Evolutionary conservation across 2,329 filamentous ascomycete genomes (phyloP).

Genomic region (Lachnellula occidentalis): DNA sequence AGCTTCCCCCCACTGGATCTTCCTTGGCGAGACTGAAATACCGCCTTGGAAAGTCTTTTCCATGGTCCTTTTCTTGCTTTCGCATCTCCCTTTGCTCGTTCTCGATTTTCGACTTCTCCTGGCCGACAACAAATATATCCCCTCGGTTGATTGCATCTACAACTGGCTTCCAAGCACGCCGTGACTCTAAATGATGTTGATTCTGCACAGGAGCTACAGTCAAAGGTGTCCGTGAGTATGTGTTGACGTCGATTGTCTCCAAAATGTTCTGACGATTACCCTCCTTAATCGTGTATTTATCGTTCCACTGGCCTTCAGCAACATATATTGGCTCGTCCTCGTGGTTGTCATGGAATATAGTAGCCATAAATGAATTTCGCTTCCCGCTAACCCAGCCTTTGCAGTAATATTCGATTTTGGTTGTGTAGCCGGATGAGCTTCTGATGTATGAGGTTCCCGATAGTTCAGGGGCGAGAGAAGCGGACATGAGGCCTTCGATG

Average conservation of each 20-base stretch:
- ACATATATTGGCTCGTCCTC: slow-evolving; percentile 72
- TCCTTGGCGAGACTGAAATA: slow-evolving; percentile 64
- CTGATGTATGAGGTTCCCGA: slow-evolving; percentile 78
- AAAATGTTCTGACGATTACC: slow-evolving; percentile 48
- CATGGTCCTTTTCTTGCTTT: slow-evolving; percentile 66
- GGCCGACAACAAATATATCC: slow-evolving; percentile 73
- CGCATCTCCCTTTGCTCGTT: slow-evolving; percentile 77
- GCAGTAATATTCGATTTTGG: slow-evolving; percentile 85
- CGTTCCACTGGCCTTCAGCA: slow-evolving; percentile 86
- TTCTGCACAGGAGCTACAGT: slow-evolving; percentile 64
- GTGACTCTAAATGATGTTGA: slow-evolving; percentile 82
- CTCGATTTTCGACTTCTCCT: slow-evolving; percentile 84
- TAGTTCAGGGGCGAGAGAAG: slow-evolving; percentile 82
- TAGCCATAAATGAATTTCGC: slow-evolving; percentile 81
- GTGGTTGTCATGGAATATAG: slow-evolving; percentile 61
- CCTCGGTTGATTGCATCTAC: slow-evolving; percentile 71
- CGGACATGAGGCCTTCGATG: slow-evolving; percentile 85
- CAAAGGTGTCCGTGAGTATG: slow-evolving; percentile 57
- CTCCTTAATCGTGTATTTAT: slow-evolving; percentile 71
- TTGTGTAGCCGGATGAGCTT: slow-evolving; percentile 78
- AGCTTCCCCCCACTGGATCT: slow-evolving; percentile 37
- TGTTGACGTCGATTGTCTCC: slow-evolving; percentile 54
- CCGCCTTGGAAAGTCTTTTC: slow-evolving; percentile 69
- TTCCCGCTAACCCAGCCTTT: slow-evolving; percentile 93
- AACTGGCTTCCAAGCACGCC: slow-evolving; percentile 82